These are phyloP conservation scores for Pseudogymnoascus pannorum DNA, from an alignment of 2,329 filamentous ascomycete genomes.

Conservation along the genomic window DNA sequence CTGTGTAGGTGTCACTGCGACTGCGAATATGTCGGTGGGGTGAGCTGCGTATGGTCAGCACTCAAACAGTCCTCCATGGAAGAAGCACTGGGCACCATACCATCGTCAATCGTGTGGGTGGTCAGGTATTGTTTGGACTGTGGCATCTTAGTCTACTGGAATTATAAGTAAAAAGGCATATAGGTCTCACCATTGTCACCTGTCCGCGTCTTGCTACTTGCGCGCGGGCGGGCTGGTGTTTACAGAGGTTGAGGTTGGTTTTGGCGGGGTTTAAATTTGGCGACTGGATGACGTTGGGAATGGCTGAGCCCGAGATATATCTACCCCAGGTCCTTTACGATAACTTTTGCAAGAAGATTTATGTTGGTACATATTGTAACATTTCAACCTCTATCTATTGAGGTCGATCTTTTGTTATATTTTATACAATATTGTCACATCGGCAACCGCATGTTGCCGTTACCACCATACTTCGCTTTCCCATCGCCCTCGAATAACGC, in stretches of 20 bases:
- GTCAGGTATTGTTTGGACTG: conserved; percentile 99
- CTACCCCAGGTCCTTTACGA: background rate
- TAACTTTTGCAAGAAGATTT: background rate
- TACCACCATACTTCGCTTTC: conserved; percentile 6
- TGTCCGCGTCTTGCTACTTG: conserved; percentile 10
- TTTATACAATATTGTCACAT: conserved; percentile 8
- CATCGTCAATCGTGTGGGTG: conserved; percentile 81
- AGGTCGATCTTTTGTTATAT: background rate
- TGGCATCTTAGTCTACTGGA: conserved; percentile 15
- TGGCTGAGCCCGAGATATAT: background rate
- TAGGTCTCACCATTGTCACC: conserved; percentile 25
- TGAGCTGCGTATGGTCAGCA: conserved; percentile 53
- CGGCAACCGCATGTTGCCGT: background rate
- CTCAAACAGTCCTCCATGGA: conserved; percentile 14
- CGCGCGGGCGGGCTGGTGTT: background rate
- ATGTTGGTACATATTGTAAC: conserved; percentile 2
- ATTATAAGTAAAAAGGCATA: conserved; percentile 9
- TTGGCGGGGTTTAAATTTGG: conserved; percentile 9
- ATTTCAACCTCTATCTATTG: conserved; percentile 4
- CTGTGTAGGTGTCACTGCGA: conserved; percentile 66
- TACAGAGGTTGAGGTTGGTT: conserved; percentile 1
- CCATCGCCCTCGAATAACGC: conserved; percentile 9
- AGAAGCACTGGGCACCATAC: conserved; percentile 42
- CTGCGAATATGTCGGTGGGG: conserved; percentile 73
- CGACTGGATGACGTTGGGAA: conserved; percentile 4